Base-by-base conservation (phyloP, 768 basidiomycete genomes). In the Leccinum truebloodii region DNA sequence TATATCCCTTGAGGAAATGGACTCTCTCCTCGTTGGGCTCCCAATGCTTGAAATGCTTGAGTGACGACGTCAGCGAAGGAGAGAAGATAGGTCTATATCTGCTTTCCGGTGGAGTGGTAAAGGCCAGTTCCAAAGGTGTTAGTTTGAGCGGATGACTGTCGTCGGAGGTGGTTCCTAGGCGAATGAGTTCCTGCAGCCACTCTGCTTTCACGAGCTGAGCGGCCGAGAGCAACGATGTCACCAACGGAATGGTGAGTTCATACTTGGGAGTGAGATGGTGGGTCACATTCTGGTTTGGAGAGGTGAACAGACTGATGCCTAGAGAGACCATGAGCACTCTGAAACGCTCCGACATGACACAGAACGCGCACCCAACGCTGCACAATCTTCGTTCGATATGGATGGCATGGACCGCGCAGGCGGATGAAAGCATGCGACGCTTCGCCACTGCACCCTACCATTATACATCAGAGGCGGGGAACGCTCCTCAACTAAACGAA, bases 111-210 rank as follows among this genome's bases (percentile, higher is more conserved):
- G 89, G 88, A 1, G 87, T 77, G 7, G 53, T 54, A 49, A 85
- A 89, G 0, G 72, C 66, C 20, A 80, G 70, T 67, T 89, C 87
- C 8, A 89, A 74, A n/a, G 71, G 63, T 0, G 75, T 30, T 8
- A 71, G 73, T 49, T 67, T 73, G 10, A 75, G 69, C 3, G 73
- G 68, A 41, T 81, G 72, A 2, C 68, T 61, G 14, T 73, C 70
- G 4, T 69, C 69, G 4, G 75, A 71, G 12, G 77, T 65, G 18
- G 65, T 72, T 8, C 85, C 86, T 0, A 85, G 75, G 2, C 80
- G 79, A 32, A 91, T 60, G 34, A 90, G 67, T 58, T 90, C 86
- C 6, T 73, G 71, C 26, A 92, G 72, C 90, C 90, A 93, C 52
- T 87, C 85, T 0, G 80, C 77, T 59, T 79, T 90, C 34, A 88